Base-by-base conservation (phyloP, 345 rosid genomes). In the Geranium rotundifolium region DNA sequence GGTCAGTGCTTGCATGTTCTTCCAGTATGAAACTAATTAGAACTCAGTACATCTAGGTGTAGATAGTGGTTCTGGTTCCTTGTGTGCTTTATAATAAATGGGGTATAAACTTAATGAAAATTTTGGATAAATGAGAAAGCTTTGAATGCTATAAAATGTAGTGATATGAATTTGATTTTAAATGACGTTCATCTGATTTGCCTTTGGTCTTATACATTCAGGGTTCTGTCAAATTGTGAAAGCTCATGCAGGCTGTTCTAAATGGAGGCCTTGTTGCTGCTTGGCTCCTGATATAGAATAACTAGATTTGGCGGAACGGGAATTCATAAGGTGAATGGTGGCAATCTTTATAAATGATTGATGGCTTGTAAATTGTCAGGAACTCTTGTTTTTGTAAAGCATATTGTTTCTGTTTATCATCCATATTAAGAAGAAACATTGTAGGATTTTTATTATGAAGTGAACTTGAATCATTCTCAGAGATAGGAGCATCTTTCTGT, bases 341-440 rank as follows among this genome's bases (percentile, higher is more conserved):
- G 65, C 66, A 58, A 17, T 63, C 64, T 30, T 65, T 61, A 59
- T 65, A 67, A 29, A 39, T 61, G 41, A 56, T 29, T 54, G 59
- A 46, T 20, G 19, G 66, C 54, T 19, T 70, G 71, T 73, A 69
- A 72, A 72, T 67, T 57, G 68, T 70, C 58, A 17, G 60, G 67
- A 52, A 56, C 56, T 68, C 69, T 58, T 62, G 63, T 60, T 64
- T 71, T 63, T 73, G 82, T 77, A 73, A 75, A 77, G 68, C 62
- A 34, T 63, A 52, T 29, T 55, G 41, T 63, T 68, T 37, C n/a
- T 15, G 5, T 68, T 63, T 63, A 16, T 29, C 27, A 58, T 34
- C 49, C 59, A 6, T 70, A 46, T 63, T 55, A 52, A 66, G 70
- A 64, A 67, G 66, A 55, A 55, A 54, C 46, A 6, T 20, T 23